A percentile compares a stretch with the other conserved stretches of the same genome.
Conservation (phyloP, 192 early-diverging fungal species). For the Backusella liffmaniae region DNA sequence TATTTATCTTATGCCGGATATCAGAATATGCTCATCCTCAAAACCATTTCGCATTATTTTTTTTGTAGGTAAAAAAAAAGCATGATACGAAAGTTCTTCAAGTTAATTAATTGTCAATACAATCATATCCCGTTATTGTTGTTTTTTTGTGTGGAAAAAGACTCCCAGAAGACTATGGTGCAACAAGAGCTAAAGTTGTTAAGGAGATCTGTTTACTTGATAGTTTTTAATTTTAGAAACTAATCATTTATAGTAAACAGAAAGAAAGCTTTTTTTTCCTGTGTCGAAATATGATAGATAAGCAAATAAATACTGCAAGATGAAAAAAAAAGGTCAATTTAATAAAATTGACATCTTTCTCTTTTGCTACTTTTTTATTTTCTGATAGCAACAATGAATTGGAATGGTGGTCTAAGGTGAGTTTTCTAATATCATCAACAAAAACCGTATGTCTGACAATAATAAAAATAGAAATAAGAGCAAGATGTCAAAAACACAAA, state of each 20-base stretch:
- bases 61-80: too few relatives aligned
- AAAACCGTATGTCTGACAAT: background rate
- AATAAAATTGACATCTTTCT: background rate
- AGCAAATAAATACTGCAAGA: too few relatives aligned
- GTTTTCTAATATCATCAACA: background rate
- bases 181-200: background rate
- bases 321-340: background rate
- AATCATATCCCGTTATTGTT: background rate
- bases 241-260: background rate
- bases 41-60: background rate
- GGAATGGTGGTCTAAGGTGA: background rate
- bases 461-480: background rate
- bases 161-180: background rate
- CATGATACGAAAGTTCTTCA: too few relatives aligned
- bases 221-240: background rate
- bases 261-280: too few relatives aligned
- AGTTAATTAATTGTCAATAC: background rate
- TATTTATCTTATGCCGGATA: background rate
- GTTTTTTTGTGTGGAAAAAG: background rate
- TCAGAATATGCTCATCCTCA: background rate
- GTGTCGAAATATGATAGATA: too few relatives aligned
- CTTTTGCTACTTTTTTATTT: background rate
- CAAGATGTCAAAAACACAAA: constrained; percentile 1
- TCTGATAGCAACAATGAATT: background rate
- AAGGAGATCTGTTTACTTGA: background rate